Evolutionary conservation across 2,329 filamentous ascomycete genomes (phyloP).

Genomic region (Amylocarpus encephaloides): DNA sequence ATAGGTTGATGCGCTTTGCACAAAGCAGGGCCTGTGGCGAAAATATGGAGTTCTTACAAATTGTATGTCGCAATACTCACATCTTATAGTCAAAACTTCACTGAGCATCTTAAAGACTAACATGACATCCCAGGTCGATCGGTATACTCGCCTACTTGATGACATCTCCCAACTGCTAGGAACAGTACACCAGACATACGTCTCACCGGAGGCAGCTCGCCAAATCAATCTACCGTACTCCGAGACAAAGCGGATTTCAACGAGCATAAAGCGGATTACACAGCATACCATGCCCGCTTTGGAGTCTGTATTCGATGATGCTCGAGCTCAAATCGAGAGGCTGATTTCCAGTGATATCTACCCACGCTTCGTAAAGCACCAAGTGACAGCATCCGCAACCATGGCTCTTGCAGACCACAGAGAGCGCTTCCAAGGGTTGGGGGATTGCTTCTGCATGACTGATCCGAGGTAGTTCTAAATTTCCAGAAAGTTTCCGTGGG

Average conservation of each 20-base stretch:
- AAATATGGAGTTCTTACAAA: slow-evolving; percentile 46
- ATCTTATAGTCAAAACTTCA: slow-evolving; percentile 31
- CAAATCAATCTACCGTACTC: slow-evolving; percentile 24
- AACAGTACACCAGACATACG: slow-evolving; percentile 40
- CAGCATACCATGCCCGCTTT: slow-evolving; percentile 28
- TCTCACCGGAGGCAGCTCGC: slow-evolving; percentile 30
- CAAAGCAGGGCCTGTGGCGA: slow-evolving; percentile 40
- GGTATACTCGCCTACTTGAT: slow-evolving; percentile 40
- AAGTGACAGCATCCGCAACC: slow-evolving; percentile 41
- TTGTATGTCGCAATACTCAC: slow-evolving; percentile 33
- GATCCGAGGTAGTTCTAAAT: slow-evolving; percentile 36
- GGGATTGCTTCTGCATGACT: slow-evolving; percentile 52
- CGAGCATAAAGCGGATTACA: slow-evolving; percentile 19
- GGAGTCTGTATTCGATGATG: slow-evolving; percentile 34
- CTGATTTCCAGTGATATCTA: slow-evolving; percentile 42
- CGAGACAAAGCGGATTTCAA: slow-evolving; percentile 14
- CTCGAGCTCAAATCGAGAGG: slow-evolving; percentile 39
- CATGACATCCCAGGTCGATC: slow-evolving; percentile 32
- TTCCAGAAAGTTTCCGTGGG: background rate
- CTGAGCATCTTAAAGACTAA: slow-evolving; percentile 33
- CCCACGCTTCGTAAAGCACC: slow-evolving; percentile 46
- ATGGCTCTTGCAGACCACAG: slow-evolving; percentile 38
- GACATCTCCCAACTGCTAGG: slow-evolving; percentile 41
- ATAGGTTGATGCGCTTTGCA: slow-evolving; percentile 45
- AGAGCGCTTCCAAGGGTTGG: slow-evolving; percentile 46